A percentile compares a stretch with the other conserved stretches of the same genome.
These are phyloP conservation scores for Trichoderma endophyticum DNA, from an alignment of 2,329 filamentous ascomycete genomes.

Conservation along the genomic window DNA sequence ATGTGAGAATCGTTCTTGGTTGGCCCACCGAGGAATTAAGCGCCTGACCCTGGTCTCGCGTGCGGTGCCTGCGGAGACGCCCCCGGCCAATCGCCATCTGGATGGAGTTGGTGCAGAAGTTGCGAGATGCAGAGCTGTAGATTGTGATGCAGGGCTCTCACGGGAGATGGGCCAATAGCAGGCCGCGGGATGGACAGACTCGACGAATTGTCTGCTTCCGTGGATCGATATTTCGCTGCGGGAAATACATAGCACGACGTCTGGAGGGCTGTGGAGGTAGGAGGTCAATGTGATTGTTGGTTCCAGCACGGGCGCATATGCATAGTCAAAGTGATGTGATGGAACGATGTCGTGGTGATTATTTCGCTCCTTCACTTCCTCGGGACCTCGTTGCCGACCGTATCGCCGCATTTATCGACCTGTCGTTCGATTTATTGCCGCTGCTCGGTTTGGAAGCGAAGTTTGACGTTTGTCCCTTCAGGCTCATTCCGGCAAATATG, in stretches of 20 bases:
- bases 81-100: not conserved
- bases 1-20: slow-evolving; percentile 16
- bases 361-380: not conserved
- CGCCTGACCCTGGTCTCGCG: slow-evolving; percentile 17
- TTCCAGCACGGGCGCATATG: not conserved
- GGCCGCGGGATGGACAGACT: not conserved
- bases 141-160: not conserved
- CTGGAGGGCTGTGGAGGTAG: not conserved
- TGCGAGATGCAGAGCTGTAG: not conserved
- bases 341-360: not conserved
- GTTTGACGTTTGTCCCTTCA: not conserved
- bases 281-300: not conserved
- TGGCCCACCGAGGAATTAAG: slow-evolving; percentile 13
- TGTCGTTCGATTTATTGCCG: not conserved
- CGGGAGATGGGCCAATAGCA: slow-evolving; percentile 6
- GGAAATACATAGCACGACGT: not conserved
- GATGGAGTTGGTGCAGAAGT: not conserved
- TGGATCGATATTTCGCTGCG: not conserved
- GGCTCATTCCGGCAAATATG: not conserved
- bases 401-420: not conserved
- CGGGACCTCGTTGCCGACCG: not conserved
- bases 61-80: slow-evolving; percentile 4
- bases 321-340: not conserved
- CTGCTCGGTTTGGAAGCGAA: not conserved
- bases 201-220: not conserved